phyloP scores from a whole-genome alignment of 2,329 filamentous ascomycete species.

The Paracoccidioides brasiliensis region DNA sequence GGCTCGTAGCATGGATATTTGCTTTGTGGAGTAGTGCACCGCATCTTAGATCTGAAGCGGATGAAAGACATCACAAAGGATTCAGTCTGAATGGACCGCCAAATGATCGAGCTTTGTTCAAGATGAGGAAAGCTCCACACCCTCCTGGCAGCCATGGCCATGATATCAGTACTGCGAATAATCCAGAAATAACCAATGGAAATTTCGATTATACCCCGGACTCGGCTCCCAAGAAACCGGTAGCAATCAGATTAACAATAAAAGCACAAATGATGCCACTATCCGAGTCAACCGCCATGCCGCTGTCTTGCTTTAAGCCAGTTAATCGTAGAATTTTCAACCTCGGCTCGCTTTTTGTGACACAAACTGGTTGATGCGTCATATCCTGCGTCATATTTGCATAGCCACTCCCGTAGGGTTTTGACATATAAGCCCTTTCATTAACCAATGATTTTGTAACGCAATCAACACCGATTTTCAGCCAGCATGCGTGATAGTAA shows the following conservation, averaged over 20 bases:
- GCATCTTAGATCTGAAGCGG: neutral
- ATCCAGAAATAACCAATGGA: neutral
- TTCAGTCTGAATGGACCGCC: neutral
- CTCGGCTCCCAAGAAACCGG: neutral
- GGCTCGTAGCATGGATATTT: neutral
- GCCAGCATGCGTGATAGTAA: neutral
- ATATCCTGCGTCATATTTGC: neutral
- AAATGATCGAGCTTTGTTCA: neutral
- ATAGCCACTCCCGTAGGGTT: neutral
- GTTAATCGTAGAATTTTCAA: neutral
- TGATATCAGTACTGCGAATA: neutral
- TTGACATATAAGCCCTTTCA: neutral
- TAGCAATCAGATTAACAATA: neutral
- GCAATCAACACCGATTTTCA: neutral
- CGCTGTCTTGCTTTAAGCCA: neutral
- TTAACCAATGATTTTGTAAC: neutral
- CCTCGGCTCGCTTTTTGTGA: neutral
- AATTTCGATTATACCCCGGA: neutral
- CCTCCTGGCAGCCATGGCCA: neutral
- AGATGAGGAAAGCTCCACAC: neutral
- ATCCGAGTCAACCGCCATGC: neutral
- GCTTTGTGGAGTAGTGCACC: neutral
- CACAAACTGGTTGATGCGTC: neutral
- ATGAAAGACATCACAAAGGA: neutral
- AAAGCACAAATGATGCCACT: neutral